Evolutionary conservation across 176 grass and related monocot species (phyloP), one percentile per base, ranked within the genome.

Genomic region (Panicum miliaceum): DNA sequence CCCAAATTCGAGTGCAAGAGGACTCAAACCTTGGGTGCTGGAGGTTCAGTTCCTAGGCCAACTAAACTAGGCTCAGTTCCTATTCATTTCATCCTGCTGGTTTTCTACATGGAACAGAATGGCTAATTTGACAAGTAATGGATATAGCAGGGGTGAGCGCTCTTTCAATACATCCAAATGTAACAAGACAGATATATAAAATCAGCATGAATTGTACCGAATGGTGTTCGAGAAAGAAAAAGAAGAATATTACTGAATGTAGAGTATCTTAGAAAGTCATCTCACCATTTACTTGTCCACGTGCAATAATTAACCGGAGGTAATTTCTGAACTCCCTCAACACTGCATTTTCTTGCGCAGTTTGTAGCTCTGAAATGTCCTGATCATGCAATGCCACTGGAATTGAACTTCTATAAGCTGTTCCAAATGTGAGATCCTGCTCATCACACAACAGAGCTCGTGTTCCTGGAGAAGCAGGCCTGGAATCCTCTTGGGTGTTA

Each of bases 401-500:
- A 77, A 90, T 72, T 65, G 88, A 77, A 65, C 36, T 82, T 58
- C 35, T 82, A 57, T 82, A 77, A 72, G 81, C 83, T 37, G 25
- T 46, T 56, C 82, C 84, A 53, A 94, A 94, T 62, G 83, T 65
- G 42, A 82, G 78, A 56, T 84, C 89, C 76, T 90, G 60, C 73
- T 94, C 92, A 76, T 94, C 82, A 76, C 92, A 94, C 84, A 94
- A 72, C 35, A 94, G 73, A 0, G 92, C 92, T 70, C 80, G 68
- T 58, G 92, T 94, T 87, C 77, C 89, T 71, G 92, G 92, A 85
- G 92, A 94, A 37, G 90, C 80, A 69, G 89, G 87, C 79, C 87
- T 85, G 68, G 40, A 62, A 70, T 73, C 82, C 64, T 94, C 90
- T 62, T 89, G 80, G 12, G 7, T 67, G n/a, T 91, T 80, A 51